These are phyloP conservation scores for Amylocarpus encephaloides DNA, from an alignment of 2,329 filamentous ascomycete genomes.

Conservation along the genomic window DNA sequence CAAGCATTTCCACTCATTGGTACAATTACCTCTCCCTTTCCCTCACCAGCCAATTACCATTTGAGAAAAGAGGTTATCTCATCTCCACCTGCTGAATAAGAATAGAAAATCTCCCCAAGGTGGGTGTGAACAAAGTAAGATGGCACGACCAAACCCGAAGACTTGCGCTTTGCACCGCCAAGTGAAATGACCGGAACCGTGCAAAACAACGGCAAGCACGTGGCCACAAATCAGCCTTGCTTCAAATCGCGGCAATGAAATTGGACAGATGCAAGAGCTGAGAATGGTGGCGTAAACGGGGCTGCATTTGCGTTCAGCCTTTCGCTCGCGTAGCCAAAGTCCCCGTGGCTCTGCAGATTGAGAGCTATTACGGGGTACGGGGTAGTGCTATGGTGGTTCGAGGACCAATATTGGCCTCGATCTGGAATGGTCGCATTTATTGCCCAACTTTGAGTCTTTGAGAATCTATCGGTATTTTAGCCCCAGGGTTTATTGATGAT, in stretches of 20 bases:
- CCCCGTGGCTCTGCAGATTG: background rate
- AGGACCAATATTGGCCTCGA: background rate
- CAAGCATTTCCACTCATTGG: too few species aligned
- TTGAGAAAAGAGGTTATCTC: background rate
- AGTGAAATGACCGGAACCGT: background rate
- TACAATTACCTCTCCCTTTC: too few species aligned
- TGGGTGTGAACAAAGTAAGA: too few species aligned
- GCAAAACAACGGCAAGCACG: background rate
- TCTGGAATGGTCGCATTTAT: background rate
- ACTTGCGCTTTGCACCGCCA: background rate
- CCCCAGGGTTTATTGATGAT: too few species aligned
- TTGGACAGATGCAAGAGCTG: constrained; percentile 1
- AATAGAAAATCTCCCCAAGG: too few species aligned
- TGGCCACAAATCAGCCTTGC: background rate
- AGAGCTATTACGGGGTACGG: too few species aligned
- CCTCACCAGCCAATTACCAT: too few species aligned
- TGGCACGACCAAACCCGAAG: background rate
- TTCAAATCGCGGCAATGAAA: background rate
- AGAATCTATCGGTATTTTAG: background rate
- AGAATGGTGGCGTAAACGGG: constrained; percentile 1
- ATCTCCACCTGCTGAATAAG: constrained; percentile 5
- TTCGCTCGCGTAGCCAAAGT: background rate
- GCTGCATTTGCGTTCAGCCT: background rate
- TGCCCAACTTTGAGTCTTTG: too few species aligned
- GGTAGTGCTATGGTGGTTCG: background rate